Base-by-base conservation (phyloP, 768 basidiomycete genomes). In the Collybia nuda region DNA sequence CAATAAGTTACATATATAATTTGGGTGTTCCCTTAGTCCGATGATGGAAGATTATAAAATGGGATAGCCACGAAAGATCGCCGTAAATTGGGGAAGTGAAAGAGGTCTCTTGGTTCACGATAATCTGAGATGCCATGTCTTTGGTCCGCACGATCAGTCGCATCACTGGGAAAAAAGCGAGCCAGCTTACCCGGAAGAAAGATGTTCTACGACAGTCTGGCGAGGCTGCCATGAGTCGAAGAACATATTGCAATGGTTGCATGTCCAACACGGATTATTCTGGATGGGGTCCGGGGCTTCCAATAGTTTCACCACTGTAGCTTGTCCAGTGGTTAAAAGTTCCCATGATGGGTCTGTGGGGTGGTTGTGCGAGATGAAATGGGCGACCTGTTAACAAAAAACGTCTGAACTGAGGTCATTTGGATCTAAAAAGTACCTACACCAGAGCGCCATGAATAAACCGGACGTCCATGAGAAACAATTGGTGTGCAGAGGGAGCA, bases 401-500 rank as follows among this genome's bases (percentile, higher is more conserved):
- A 17, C 3, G 5, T 24, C 3, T 14, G 38, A 5, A 38, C 18
- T 2, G 23, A 22, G 19, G 18, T 47, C 2, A 17, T 18, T 6
- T 22, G 2, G 40, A 12, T 40, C 26, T 2, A 23, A 40, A 44
- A 35, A 22, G 22, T 8, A 44, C 54, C 9, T 22, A 58, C 54
- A n/a, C 54, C 51, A 22, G 48, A 47, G 14, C 57, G 50, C 57
- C 57, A 56, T 3, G 39, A 37, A 41, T 49, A 49, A 2, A 40
- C 51, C 12, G 23, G 29, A 4, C 21, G 43, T 37, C 46, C 36
- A 12, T 24, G 38, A 17, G n/a, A n/a, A 23, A 5, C 21, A 15
- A 5, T 11, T 44, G 6, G 9, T 5, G 14, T 5, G 7, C 12
- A 17, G 8, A 11, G 18, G 23, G 5, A 6, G 26, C 56, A 57